A percentile compares a stretch with the other conserved stretches of the same genome.
Conservation (phyloP, 1,139 yeast species). For the Magnusiomyces suaveolens region DNA sequence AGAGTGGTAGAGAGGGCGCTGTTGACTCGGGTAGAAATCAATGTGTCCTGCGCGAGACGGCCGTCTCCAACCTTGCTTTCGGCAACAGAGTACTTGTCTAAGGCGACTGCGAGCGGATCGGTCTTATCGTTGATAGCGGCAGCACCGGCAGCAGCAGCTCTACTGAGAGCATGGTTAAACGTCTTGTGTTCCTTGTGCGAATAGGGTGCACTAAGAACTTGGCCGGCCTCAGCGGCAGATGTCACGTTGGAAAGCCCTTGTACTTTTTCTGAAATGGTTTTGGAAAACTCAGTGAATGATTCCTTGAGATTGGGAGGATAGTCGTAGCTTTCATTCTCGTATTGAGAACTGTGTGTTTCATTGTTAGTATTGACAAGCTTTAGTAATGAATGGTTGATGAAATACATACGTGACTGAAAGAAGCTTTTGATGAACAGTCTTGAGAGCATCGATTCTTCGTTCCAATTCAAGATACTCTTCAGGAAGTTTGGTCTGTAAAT, state of each 20-base stretch:
- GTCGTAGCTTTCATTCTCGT: constrained; percentile 73
- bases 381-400: too few species aligned
- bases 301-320: constrained; percentile 71
- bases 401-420: constrained; percentile 50
- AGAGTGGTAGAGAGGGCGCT: constrained; percentile 56
- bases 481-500: constrained; percentile 58
- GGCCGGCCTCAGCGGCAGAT: constrained; percentile 75
- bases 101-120: constrained; percentile 40
- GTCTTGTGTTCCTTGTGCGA: constrained; percentile 70
- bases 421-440: constrained; percentile 60
- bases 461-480: constrained; percentile 73
- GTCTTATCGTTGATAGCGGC: constrained; percentile 35
- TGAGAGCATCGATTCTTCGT: constrained; percentile 63
- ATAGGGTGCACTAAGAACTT: constrained; percentile 50
- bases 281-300: constrained; percentile 64
- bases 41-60: constrained; percentile 71
- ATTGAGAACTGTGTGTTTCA: constrained; percentile 37
- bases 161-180: constrained; percentile 69
- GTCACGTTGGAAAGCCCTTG: constrained; percentile 64
- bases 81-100: constrained; percentile 43
- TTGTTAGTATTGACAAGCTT: too few species aligned
- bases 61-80: constrained; percentile 73
- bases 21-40: constrained; percentile 63
- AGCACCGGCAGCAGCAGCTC: constrained; percentile 55
- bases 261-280: constrained; percentile 56